These are phyloP conservation scores for Pseudoscleropodium purum DNA, from an alignment of 225 moss, liverwort and hornwort species.

Conservation along the genomic window DNA sequence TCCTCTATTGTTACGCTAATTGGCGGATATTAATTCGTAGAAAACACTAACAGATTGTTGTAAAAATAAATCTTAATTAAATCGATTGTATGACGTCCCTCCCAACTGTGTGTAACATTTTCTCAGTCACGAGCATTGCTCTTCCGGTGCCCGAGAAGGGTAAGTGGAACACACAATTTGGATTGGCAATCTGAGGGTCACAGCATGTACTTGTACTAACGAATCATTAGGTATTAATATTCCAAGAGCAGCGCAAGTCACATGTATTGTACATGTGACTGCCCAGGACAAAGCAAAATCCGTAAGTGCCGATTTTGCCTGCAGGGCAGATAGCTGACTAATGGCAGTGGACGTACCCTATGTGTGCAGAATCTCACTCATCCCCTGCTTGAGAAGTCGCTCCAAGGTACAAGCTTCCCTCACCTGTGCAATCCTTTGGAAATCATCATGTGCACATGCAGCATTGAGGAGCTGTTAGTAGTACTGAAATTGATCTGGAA, in stretches of 20 bases:
- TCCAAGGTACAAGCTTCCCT: conserved; percentile 49
- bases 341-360: not conserved
- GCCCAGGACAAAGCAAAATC: not conserved
- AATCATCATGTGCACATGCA: not conserved
- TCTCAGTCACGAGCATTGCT: not conserved
- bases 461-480: not conserved
- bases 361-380: conserved; percentile 60
- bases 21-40: not conserved
- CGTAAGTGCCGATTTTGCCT: not conserved
- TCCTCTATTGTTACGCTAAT: not conserved
- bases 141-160: not conserved
- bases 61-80: not conserved
- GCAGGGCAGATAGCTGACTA: not conserved
- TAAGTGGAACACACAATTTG: not conserved
- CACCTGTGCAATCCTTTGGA: not conserved
- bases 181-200: not conserved
- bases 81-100: not conserved
- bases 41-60: not conserved
- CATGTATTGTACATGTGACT: not conserved
- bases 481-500: not conserved
- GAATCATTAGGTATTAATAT: not conserved
- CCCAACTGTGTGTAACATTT: not conserved
- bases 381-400: conserved; percentile 44
- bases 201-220: not conserved
- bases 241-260: not conserved